Base-by-base conservation (phyloP, 148 eudicot genomes). In the Amaranthus hypochondriacus region DNA sequence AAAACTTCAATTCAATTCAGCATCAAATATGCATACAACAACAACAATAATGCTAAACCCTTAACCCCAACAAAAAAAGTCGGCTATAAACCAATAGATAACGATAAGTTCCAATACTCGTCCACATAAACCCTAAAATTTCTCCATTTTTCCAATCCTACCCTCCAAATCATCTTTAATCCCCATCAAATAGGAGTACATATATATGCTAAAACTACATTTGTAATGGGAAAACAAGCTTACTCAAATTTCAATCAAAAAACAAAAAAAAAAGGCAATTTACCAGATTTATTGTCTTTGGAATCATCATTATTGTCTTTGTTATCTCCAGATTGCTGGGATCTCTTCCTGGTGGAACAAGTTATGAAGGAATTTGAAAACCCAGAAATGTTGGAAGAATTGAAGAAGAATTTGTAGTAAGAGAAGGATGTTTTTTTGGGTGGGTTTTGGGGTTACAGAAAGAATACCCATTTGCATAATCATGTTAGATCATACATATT, bases 311-410 rank as follows among this genome's bases (percentile, higher is more conserved):
- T 43, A 70, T 65, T 18, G 70, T 78, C 85, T 74, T 74, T 81
- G 50, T 82, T 79, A 65, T 73, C 63, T 59, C 64, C 76, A 15
- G 90, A 75, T 75, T 77, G 71, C 56, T 71, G 86, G n/a, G 84
- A 81, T 72, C 62, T 63, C 21, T 74, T 76, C 48, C 44, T 73
- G 15, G 89, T 76, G 71, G 86, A 86, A 47, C 60, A 70, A 56
- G 85, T 74, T 28, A n/a, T 73, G 76, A 83, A 78, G 6, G 73
- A 71, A 5, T 76, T 42, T 4, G 62, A 62, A 48, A 43, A 64
- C 56, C 48, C 48, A 73, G 75, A 72, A 57, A 11, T 64, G 57
- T 15, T 57, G 9, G 54, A 63, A 5, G 60, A 18, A 65, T 66
- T 74, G 8, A 54, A 58, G 6, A 60, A 47, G 4, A 56, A 63